Base-by-base conservation (phyloP, 495 filamentous ascomycete genomes). In the Hypoxylon subgilvum region DNA sequence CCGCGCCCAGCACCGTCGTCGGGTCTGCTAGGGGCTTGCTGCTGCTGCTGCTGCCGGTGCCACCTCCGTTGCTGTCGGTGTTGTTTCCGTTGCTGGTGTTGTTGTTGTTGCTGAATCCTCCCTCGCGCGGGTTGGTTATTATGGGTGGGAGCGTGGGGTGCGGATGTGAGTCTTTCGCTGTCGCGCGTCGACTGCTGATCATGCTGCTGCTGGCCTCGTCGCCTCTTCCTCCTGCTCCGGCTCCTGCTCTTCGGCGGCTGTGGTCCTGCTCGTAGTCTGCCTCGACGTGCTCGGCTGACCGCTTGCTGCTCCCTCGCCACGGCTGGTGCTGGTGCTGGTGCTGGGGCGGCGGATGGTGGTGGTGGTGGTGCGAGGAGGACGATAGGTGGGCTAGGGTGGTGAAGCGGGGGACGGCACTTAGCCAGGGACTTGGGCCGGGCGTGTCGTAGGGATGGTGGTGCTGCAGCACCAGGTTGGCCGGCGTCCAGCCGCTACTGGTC, bases 341-440 rank as follows among this genome's bases (percentile, higher is more conserved):
- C 4, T 13, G 13, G 36, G 38, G 2, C 28, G 23, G 17, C 31
- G 31, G 6, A 3, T 35, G 28, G 16, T 32, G 49, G 27, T 31
- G 42, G 14, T 28, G 35, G 18, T 7, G 57, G 27, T 31, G 59
- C 14, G 48, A 3, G 10, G 53, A 7, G n/a, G 46, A 31, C 0
- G 40, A 51, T 10, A 63, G 14, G 52, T 69, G 64, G 9, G 57
- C 47, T 7, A 58, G 40, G 3, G 63, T 65, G 23, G 66, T 65
- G 38, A 69, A 74, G 30, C 76, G 68, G 16, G 76, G 76, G 40
- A 79, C 65, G 18, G 74, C 75, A 41, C 71, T 77, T 1, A 79
- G 65, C 63, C 73, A 71, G 23, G 76, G 75, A 54, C 72, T 78
- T 10, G 70, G 68, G 1, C 64, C 65, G 6, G 55, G 48, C 2